Base-by-base conservation (phyloP, 305 asterid genomes). In the Lippia alba region DNA sequence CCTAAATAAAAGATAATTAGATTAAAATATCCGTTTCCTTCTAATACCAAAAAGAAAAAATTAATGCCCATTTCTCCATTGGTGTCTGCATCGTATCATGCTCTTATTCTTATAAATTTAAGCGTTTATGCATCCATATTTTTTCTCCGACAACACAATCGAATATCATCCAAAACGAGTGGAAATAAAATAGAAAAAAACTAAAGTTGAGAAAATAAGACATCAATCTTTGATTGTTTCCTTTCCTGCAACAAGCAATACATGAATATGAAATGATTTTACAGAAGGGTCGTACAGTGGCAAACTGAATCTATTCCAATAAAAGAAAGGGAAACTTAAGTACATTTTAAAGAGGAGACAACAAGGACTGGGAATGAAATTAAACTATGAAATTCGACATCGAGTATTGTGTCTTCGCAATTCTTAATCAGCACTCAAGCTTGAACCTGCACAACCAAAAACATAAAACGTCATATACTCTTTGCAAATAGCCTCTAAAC, bases 331-430 rank as follows among this genome's bases (percentile, higher is more conserved):
- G 20, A 16, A 62, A 63, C 17, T 49, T 59, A 6, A 16, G 8
- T 49, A 69, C 69, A 56, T 17, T 16, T 55, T 46, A 62, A 16
- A 19, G 32, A 14, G 36, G 19, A 14, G 16, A 59, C 55, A 65
- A 67, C 49, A 24, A 40, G n/a, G n/a, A 73, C 51, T 55, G 30
- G 30, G 0, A n/a, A 56, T 16, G 48, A 24, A 33, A 67, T n/a
- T 8, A 39, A 39, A 44, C 49, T 6, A 36, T 11, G 55, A 34
- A 77, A 54, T 18, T 16, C 50, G 65, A 74, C 85, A 81, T 78
- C 82, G 78, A 24, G 3, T 78, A 71, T 81, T 78, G 54, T 78
- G 79, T 74, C 74, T 48, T 49, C 49, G 11, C 36, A 58, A 40
- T 63, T 66, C 80, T 32, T 53, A 41, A 64, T 32, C 81, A 12